Percentiles rank a stretch among this genome's conserved stretches.
Evolutionary conservation across 2,329 filamentous ascomycete species (phyloP).

Genomic region (Ophiostoma angusticollis): DNA sequence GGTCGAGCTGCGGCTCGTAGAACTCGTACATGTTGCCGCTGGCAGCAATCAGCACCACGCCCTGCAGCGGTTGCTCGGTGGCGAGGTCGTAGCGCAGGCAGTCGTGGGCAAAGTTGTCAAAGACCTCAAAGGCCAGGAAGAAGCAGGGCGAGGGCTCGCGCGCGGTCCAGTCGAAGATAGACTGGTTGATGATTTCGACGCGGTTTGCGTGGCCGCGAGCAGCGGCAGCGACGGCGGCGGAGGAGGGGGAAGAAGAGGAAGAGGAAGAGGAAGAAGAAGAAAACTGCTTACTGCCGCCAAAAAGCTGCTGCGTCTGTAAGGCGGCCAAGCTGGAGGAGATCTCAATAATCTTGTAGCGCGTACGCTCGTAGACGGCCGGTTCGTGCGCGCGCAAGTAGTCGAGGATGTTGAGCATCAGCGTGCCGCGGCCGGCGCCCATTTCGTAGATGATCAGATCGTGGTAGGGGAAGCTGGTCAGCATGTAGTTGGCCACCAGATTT

Average conservation of each 20-base stretch:
- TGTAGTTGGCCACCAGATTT: slow-evolving; percentile 92
- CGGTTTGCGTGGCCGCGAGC: slow-evolving; percentile 66
- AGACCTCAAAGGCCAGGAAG: slow-evolving; percentile 95
- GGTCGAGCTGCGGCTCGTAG: slow-evolving; percentile 70
- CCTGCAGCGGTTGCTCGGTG: slow-evolving; percentile 76
- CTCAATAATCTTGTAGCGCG: slow-evolving; percentile 90
- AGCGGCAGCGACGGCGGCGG: slow-evolving; percentile 22
- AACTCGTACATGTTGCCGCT: slow-evolving; percentile 91
- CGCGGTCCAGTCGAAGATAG: slow-evolving; percentile 85
- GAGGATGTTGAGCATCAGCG: slow-evolving; percentile 93
- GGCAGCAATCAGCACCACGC: slow-evolving; percentile 72
- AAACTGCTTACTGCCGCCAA: background rate
- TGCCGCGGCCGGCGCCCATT: slow-evolving; percentile 94
- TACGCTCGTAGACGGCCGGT: slow-evolving; percentile 85
- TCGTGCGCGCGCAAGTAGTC: slow-evolving; percentile 88
- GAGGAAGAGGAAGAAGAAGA: no score
- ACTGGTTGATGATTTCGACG: slow-evolving; percentile 88
- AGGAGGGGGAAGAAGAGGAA: slow-evolving; percentile 37
- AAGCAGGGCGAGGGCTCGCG: slow-evolving; percentile 90
- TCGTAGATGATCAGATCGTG: slow-evolving; percentile 97
- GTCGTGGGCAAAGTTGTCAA: slow-evolving; percentile 97
- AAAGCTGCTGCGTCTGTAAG: slow-evolving; percentile 60
- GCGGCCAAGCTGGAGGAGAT: slow-evolving; percentile 73
- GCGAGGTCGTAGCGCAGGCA: slow-evolving; percentile 75
- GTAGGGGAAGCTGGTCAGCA: slow-evolving; percentile 85